Evolutionary conservation across 345 rosid species (phyloP).

Genomic region (Physaria fendleri): DNA sequence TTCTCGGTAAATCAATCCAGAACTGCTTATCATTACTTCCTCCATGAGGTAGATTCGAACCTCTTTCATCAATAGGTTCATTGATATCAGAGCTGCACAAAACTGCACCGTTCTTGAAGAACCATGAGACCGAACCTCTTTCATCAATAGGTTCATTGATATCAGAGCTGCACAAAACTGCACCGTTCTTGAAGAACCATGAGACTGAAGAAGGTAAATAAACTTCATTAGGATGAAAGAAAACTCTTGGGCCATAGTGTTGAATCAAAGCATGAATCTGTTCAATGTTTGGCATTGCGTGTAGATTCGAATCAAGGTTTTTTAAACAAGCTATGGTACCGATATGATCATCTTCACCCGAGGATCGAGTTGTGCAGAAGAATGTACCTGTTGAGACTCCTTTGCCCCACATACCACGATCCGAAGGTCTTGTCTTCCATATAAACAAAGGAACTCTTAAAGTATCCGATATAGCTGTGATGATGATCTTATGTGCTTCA

Average conservation of each 20-base stretch:
- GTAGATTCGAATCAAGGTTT: conserved; percentile 50
- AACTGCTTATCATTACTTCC: conserved; percentile 54
- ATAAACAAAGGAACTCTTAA: conserved; percentile 42
- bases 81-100: conserved; percentile 33
- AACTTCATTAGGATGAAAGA: conserved; percentile 39
- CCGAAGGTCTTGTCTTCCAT: conserved; percentile 62
- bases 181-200: conserved; percentile 49
- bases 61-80: conserved; percentile 42
- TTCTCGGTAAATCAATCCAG: conserved; percentile 72
- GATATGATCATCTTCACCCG: conserved; percentile 44
- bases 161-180: conserved; percentile 37
- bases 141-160: conserved; percentile 38
- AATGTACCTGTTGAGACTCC: conserved; percentile 75
- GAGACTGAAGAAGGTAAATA: conserved; percentile 49
- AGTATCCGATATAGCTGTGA: conserved; percentile 29
- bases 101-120: conserved; percentile 53
- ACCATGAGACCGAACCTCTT: conserved; percentile 32
- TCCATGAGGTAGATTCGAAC: conserved; percentile 73
- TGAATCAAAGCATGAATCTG: conserved; percentile 60
- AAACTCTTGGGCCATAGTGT: conserved; percentile 74
- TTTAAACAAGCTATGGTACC: conserved; percentile 45
- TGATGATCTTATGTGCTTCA: conserved; percentile 37
- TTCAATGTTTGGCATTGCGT: conserved; percentile 68
- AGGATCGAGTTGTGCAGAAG: conserved; percentile 38
- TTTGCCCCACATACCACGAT: conserved; percentile 59